These are phyloP conservation scores for Thelonectria olida DNA, from an alignment of 2,329 filamentous ascomycete genomes.

Conservation along the genomic window DNA sequence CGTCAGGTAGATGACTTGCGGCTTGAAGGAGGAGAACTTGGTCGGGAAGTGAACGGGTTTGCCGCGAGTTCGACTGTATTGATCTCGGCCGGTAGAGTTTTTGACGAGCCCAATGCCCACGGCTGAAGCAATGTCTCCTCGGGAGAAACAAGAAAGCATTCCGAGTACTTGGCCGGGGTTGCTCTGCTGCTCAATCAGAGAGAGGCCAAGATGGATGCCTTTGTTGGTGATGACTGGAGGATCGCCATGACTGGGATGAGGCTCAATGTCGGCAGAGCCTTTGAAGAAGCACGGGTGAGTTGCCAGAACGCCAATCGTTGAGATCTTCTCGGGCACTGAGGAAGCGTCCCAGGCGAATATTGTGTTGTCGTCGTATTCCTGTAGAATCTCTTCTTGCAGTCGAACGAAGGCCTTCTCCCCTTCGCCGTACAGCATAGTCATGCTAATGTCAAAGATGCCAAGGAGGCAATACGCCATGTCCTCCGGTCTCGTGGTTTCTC, in stretches of 20 bases:
- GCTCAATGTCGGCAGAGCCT: constrained; percentile 1
- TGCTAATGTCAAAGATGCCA: constrained; percentile 33
- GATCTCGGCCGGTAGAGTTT: background rate
- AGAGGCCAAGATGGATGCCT: constrained; percentile 24
- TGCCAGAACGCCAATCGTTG: constrained; percentile 25
- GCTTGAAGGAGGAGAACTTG: background rate
- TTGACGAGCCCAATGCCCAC: constrained; percentile 16
- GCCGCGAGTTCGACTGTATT: constrained; percentile 20
- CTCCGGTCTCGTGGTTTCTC: constrained; percentile 30
- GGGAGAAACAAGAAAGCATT: constrained; percentile 17
- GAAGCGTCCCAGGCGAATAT: constrained; percentile 34
- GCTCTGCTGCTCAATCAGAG: background rate
- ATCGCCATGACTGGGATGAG: constrained; percentile 17
- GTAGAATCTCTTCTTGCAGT: constrained; percentile 38
- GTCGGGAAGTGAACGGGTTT: background rate
- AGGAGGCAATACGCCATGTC: constrained; percentile 37
- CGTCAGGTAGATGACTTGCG: constrained; percentile 14
- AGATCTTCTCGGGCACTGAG: constrained; percentile 8
- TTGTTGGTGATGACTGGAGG: constrained; percentile 26
- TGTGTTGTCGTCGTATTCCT: constrained; percentile 32
- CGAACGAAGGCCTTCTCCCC: constrained; percentile 34
- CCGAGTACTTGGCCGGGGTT: constrained; percentile 7
- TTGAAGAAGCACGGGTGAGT: constrained; percentile 26
- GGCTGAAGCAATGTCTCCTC: constrained; percentile 13
- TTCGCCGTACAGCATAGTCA: constrained; percentile 35